Evolutionary conservation across 2,329 filamentous ascomycete genomes (phyloP).

Genomic region (Ceratocystis huliohia): DNA sequence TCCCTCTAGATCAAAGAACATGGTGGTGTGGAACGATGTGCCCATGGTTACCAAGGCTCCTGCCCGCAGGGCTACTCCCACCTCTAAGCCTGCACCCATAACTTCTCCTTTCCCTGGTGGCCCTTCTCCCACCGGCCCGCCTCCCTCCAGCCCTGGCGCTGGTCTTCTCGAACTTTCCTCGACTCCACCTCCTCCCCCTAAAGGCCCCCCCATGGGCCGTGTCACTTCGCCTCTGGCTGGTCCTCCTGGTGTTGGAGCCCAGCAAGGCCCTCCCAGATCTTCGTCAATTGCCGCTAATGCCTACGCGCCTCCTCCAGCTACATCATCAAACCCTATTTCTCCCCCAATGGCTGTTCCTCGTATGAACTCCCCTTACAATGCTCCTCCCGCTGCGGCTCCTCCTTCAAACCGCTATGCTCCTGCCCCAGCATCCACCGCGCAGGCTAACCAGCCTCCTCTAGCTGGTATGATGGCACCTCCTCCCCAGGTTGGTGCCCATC

Average conservation of each 20-base stretch:
- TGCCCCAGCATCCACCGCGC: slow-evolving; percentile 29
- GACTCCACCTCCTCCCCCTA: slow-evolving; percentile 72
- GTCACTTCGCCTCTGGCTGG: slow-evolving; percentile 59
- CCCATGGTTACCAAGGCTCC: slow-evolving; percentile 70
- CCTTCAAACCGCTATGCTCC: slow-evolving; percentile 66
- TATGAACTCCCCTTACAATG: slow-evolving; percentile 75
- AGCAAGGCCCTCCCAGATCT: slow-evolving; percentile 24
- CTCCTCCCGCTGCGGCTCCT: slow-evolving; percentile 57
- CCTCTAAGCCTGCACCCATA: slow-evolving; percentile 57
- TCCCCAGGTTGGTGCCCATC: slow-evolving; percentile 32
- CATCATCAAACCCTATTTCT: slow-evolving; percentile 48
- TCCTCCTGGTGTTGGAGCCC: slow-evolving; percentile 39
- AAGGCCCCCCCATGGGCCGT: slow-evolving; percentile 53
- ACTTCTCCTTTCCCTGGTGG: slow-evolving; percentile 65
- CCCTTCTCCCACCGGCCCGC: slow-evolving; percentile 40
- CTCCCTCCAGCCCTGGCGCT: slow-evolving; percentile 47
- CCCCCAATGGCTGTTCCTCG: slow-evolving; percentile 44
- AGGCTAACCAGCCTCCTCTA: slow-evolving; percentile 31
- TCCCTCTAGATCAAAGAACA: slow-evolving; percentile 56
- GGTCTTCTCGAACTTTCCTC: slow-evolving; percentile 48
- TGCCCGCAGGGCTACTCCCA: slow-evolving; percentile 49
- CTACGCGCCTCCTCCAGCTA: slow-evolving; percentile 42
- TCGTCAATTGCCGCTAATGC: slow-evolving; percentile 21
- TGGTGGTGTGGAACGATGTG: slow-evolving; percentile 87
- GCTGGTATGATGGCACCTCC: slow-evolving; percentile 31